Evolutionary conservation across 495 filamentous ascomycete genomes (phyloP), one percentile per base, ranked within the genome.

Genomic region (Daldinia decipiens): DNA sequence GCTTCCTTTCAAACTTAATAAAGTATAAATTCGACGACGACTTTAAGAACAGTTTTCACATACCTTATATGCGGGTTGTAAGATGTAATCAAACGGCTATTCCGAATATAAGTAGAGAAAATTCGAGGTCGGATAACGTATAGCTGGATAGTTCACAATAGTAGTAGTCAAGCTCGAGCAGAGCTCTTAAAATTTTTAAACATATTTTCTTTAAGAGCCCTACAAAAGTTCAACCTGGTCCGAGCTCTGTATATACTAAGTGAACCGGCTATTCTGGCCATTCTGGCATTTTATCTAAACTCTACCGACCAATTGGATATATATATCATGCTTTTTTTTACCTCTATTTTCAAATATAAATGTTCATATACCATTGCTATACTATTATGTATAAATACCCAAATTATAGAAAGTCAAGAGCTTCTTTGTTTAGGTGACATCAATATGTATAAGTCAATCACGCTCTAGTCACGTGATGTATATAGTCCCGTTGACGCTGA

Each of bases 161-260:
- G 43, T 47, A 4, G 5, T 11, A 47, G 17, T 21, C 29, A 1
- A 53, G 12, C 51, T 53, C 5, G 13, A 53, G 51, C 27, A 50
- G 38, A 54, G 27, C 36, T 45, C 61, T 45, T 19, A 67, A 52
- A 67, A 55, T 47, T 55, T 43, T 2, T 24, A 24, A 24, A 1
- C 55, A n/a, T 15, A 40, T 5, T 26, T 4, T 21, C 43, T 24
- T 24, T 5, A 19, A 12, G 43, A 11, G 19, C 19, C 19, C 19
- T 47, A 12, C 43, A 29, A 43, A 36, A 29, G 26, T n/a, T 29
- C 11, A 12, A 31, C 38, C 13, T 27, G 56, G 56, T 29, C 56
- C 38, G 39, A 59, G 56, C 56, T 21, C 39, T 17, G 21, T 5
- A 58, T 2, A 11, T 8, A 36, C 34, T 13, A 36, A 36, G 34